Evolutionary conservation across 2,329 filamentous ascomycete species (phyloP).

Genomic region (Incumbomyces delicatus): DNA sequence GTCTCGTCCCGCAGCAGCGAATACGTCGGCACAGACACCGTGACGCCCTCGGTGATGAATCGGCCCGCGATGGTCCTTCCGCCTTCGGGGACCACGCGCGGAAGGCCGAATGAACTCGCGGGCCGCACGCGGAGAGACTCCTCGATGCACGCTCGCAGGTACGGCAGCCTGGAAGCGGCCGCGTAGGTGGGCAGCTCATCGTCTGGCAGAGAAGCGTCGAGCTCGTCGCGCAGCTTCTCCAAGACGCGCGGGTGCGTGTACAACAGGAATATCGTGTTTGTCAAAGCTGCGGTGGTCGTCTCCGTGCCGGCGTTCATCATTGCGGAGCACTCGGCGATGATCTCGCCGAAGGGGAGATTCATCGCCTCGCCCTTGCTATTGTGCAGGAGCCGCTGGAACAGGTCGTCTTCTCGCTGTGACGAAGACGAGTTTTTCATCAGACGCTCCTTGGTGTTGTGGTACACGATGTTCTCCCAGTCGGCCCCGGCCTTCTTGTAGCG

Average conservation of each 20-base stretch:
- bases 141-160: slow-evolving; percentile 15
- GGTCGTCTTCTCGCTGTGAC: slow-evolving; percentile 6
- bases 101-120: slow-evolving; percentile 10
- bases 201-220: slow-evolving; percentile 4
- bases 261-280: slow-evolving; percentile 12
- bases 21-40: slow-evolving; percentile 13
- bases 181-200: slow-evolving; percentile 6
- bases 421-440: slow-evolving; percentile 9
- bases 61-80: slow-evolving; percentile 12
- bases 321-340: slow-evolving; percentile 11
- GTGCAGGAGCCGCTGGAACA: slow-evolving; percentile 12
- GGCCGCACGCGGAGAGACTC: slow-evolving; percentile 15
- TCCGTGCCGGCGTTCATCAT: slow-evolving; percentile 16
- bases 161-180: slow-evolving; percentile 6
- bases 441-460: slow-evolving; percentile 16
- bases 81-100: slow-evolving; percentile 9
- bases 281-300: slow-evolving; percentile 13
- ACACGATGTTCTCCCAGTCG: slow-evolving; percentile 18
- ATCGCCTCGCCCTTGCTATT: slow-evolving; percentile 8
- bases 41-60: slow-evolving; percentile 11
- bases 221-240: slow-evolving; percentile 9
- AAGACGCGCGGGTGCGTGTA: slow-evolving; percentile 10
- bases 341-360: slow-evolving; percentile 8
- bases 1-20: slow-evolving; percentile 8
- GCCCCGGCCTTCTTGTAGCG: slow-evolving; percentile 15